Conservation (phyloP, 2,329 filamentous ascomycete species). For the Calonectria crousiana region DNA sequence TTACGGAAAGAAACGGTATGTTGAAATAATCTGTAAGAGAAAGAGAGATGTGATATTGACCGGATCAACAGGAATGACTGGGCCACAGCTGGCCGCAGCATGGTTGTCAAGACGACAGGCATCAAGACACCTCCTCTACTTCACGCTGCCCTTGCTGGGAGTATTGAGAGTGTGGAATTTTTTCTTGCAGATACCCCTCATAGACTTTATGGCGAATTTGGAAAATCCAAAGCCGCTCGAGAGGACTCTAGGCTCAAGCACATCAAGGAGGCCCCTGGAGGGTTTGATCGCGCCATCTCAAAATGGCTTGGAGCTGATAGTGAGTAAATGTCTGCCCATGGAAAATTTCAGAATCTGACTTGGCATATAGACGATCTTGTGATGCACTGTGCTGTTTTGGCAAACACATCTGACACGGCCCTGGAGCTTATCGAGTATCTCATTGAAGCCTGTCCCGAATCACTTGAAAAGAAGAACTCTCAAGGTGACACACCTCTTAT, state of each 20-base stretch:
- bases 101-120: constrained; percentile 54
- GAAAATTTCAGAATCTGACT: constrained; percentile 35
- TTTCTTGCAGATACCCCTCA: constrained; percentile 79
- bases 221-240: constrained; percentile 66
- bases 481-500: constrained; percentile 75
- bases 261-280: constrained; percentile 69
- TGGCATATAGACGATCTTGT: constrained; percentile 65
- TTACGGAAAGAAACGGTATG: constrained; percentile 75
- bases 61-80: constrained; percentile 68
- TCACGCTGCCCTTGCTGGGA: constrained; percentile 67
- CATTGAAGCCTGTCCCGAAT: constrained; percentile 69
- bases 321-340: constrained; percentile 52
- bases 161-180: constrained; percentile 79
- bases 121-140: constrained; percentile 69
- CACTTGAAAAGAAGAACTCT: constrained; percentile 71
- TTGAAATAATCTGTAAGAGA: not conserved
- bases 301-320: constrained; percentile 73
- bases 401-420: constrained; percentile 53
- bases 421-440: constrained; percentile 74
- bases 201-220: constrained; percentile 77
- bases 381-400: constrained; percentile 75
- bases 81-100: constrained; percentile 72
- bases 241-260: constrained; percentile 73
- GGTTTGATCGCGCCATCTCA: constrained; percentile 72
- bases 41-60: constrained; percentile 28